Base-by-base conservation (phyloP, 2,329 filamentous ascomycete genomes). In the Escovopsis sp. region DNA sequence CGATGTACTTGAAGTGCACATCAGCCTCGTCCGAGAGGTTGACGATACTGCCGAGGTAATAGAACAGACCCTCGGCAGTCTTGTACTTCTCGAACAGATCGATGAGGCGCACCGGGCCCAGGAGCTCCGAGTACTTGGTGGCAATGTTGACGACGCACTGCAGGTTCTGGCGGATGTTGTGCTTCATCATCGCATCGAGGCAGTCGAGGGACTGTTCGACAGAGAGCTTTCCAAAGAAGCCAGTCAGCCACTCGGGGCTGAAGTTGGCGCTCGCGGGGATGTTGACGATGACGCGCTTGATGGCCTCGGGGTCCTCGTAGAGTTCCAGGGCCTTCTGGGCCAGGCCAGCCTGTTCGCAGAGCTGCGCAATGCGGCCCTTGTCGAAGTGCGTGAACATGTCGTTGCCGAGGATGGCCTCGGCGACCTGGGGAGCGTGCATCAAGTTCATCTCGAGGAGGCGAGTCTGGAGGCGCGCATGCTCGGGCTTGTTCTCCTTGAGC, bases 301-400 rank as follows among this genome's bases (percentile, higher is more conserved):
- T 82, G 12, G 83, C 77, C 26, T 80, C 79, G 5, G 87, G 80
- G 54, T 96, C 88, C 55, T 96, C 87, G 53, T 94, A 94, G 52
- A 95, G 85, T 67, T 98, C 93, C 48, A 98, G 64, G 19, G 91
- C 91, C 64, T 84, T 84, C 57, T 88, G 83, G 50, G 75, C 74
- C 43, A 98, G 76, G 41, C 88, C 87, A 41, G 88, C 88, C 59
- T 93, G 84, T 67, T 98, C 91, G 60, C 91, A 98, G 43, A 98
- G 75, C 50, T 82, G 76, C 23, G 89, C 85, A 62, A 98, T 85
- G 49, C 87, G 82, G 38, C 79, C 67, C 68, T 85, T 93, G 66
- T 98, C 91, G 57, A 94, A 98, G 66, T 98, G 79, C 1, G 87
- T 87, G 65, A 98, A 96, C 83, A 98, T 95, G 55, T 96, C 86